Evolutionary conservation across 495 filamentous ascomycete genomes (phyloP), one percentile per base, ranked within the genome.

Genomic region (Aspergillus taichungensis): DNA sequence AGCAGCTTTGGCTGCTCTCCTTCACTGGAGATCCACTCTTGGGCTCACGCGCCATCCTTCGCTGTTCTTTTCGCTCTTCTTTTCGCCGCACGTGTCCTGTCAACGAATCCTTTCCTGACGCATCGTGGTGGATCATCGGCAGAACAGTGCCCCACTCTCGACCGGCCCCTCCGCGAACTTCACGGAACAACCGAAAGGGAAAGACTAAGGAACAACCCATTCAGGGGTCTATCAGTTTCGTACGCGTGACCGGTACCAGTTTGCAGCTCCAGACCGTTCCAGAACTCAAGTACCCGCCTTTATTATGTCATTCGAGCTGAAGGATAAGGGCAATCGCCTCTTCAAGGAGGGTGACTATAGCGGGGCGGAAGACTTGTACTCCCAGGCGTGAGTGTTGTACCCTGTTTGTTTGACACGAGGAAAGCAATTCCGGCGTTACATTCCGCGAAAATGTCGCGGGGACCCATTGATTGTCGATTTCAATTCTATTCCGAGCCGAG

Each of bases 311-410:
- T 60, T 65, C 40, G 66, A 64, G 37, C 56, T 73, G 13, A 73
- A 72, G 50, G 55, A 66, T 35, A 69, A 66, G 49, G 70, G 64
- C 40, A 71, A 73, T 39, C 48, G 61, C 39, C 72, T 76, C 61
- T 89, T 78, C 65, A 76, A 80, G 54, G 59, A 64, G 7, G 81
- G 80, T 51, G 83, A 96, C 53, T 96, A 76, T 60, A 65, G 56
- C 14, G 75, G 71, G 28, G 91, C 91, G 29, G 89, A 95, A 53
- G 74, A 77, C 13, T 68, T 79, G 43, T 97, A 90, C 66, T 87
- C 86, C 8, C 82, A 92, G 72, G 91, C 91, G 86, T 89, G 71
- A 63, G 79, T 64, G 6, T 13, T 29, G 40, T 45, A 30, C 18
- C 18, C 18, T 24, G 18, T 24, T 24, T n/a, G n/a, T n/a, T n/a